A percentile compares a stretch with the other conserved stretches of the same genome.
phyloP scores from a whole-genome alignment of 164 flowering plant genomes.

The Euptelea pleiosperma region DNA sequence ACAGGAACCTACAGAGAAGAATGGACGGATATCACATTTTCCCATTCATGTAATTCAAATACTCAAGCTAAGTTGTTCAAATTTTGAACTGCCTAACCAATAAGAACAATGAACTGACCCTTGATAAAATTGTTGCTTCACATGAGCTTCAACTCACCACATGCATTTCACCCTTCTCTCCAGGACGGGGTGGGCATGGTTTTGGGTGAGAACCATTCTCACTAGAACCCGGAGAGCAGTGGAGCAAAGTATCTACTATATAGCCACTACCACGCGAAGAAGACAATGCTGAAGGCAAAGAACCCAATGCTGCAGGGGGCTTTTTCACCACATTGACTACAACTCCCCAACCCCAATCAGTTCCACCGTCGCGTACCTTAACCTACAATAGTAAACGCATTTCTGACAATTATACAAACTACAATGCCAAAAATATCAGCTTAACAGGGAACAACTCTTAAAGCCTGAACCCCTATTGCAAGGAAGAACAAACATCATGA shows the following conservation, averaged over 20 bases:
- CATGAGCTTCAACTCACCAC: slow-evolving; percentile 71
- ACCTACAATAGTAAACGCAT: slow-evolving; percentile 43
- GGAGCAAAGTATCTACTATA: slow-evolving; percentile 92
- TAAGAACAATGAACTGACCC: slow-evolving; percentile 26
- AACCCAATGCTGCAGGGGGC: slow-evolving; percentile 46
- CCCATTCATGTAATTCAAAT: slow-evolving; percentile 6
- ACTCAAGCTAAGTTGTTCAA: neutral
- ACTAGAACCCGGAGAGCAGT: slow-evolving; percentile 72
- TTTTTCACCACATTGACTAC: slow-evolving; percentile 88
- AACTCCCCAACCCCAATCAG: slow-evolving; percentile 99
- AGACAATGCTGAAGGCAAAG: slow-evolving; percentile 43
- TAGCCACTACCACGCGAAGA: slow-evolving; percentile 63
- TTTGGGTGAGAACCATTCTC: slow-evolving; percentile 86
- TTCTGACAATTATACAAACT: neutral
- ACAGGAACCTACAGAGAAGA: slow-evolving; percentile 75
- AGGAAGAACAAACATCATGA: neutral
- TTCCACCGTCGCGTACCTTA: slow-evolving; percentile 88
- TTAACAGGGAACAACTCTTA: neutral
- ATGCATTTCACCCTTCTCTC: slow-evolving; percentile 98
- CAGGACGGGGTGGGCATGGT: slow-evolving; percentile 89
- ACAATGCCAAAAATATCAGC: neutral
- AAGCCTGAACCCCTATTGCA: neutral
- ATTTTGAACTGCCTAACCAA: slow-evolving; percentile 17
- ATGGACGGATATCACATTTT: slow-evolving; percentile 3
- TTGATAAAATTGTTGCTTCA: slow-evolving; percentile 27